Evolutionary conservation across 2,329 filamentous ascomycete genomes (phyloP).

Genomic region (Cryoendolithus antarcticus): DNA sequence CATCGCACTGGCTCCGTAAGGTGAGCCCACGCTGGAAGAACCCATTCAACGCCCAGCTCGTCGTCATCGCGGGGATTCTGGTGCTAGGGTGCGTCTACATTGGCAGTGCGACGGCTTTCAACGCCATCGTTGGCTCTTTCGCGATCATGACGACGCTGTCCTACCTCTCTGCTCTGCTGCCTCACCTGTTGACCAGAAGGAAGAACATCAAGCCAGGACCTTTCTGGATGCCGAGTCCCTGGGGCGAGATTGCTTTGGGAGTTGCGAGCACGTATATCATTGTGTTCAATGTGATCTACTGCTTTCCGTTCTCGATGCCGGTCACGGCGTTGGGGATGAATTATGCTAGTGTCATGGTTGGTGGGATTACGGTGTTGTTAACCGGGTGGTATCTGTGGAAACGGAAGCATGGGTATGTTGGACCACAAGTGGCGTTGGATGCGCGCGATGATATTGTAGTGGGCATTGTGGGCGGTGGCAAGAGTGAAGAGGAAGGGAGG

Average conservation of each 20-base stretch:
- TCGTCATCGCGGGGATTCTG: constrained; percentile 38
- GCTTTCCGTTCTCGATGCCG: constrained; percentile 40
- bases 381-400: constrained; percentile 33
- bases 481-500: constrained; percentile 3
- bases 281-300: constrained; percentile 52
- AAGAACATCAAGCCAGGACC: constrained; percentile 41
- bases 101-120: constrained; percentile 52
- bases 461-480: constrained; percentile 11
- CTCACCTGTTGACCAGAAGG: constrained; percentile 29
- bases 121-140: constrained; percentile 51
- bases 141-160: constrained; percentile 43
- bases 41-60: constrained; percentile 45
- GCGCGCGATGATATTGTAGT: constrained; percentile 16
- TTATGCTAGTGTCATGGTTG: constrained; percentile 41
- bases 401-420: constrained; percentile 26
- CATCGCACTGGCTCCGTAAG: constrained; percentile 33
- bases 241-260: constrained; percentile 41
- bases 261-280: constrained; percentile 46
- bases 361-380: constrained; percentile 39
- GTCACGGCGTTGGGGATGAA: constrained; percentile 40
- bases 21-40: constrained; percentile 37
- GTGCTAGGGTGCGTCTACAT: constrained; percentile 53
- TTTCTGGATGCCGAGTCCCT: constrained; percentile 40
- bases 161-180: constrained; percentile 52
- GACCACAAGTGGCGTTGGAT: constrained; percentile 20